These are phyloP conservation scores for Pythium scleroteichum DNA, from an alignment of 352 stramenopile genomes.

Conservation along the genomic window DNA sequence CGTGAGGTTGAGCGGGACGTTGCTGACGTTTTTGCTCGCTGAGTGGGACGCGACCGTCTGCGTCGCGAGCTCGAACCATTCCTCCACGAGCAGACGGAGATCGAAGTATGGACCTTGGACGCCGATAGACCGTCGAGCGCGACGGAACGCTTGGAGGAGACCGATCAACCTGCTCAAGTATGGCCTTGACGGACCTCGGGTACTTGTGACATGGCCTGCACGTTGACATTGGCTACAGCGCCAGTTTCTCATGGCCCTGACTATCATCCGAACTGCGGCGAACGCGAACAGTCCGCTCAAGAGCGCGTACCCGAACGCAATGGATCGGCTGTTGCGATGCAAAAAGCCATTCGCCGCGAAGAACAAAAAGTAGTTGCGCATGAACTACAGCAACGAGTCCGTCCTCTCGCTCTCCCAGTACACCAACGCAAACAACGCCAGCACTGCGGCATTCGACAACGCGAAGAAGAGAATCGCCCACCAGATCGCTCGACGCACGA, in stretches of 20 bases:
- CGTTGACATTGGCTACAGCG: neutral
- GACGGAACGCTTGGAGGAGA: too few species aligned
- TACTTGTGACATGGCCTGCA: too few species aligned
- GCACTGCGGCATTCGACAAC: conserved; percentile 10
- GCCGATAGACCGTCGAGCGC: neutral
- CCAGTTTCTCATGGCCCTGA: neutral
- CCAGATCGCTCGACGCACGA: neutral
- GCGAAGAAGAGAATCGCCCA: neutral
- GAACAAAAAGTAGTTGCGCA: conserved; percentile 5
- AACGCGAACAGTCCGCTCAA: neutral
- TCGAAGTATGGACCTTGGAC: conserved; percentile 26
- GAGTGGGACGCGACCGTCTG: conserved; percentile 11
- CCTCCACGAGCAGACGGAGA: neutral
- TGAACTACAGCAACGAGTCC: conserved; percentile 15
- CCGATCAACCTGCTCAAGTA: too few species aligned
- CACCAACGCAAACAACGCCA: conserved; percentile 4
- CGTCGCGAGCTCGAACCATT: conserved; percentile 2
- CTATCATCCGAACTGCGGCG: conserved; percentile 1
- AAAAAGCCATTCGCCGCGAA: conserved; percentile 5
- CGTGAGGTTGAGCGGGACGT: conserved; percentile 9
- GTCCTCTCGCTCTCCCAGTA: conserved; percentile 2
- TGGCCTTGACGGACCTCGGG: too few species aligned
- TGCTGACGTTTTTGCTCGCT: conserved; percentile 18
- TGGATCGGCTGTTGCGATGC: neutral
- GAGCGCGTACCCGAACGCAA: conserved; percentile 3